Evolutionary conservation across 371 early-diverging fungal genomes (phyloP).

Genomic region (Nematocida parisii): DNA sequence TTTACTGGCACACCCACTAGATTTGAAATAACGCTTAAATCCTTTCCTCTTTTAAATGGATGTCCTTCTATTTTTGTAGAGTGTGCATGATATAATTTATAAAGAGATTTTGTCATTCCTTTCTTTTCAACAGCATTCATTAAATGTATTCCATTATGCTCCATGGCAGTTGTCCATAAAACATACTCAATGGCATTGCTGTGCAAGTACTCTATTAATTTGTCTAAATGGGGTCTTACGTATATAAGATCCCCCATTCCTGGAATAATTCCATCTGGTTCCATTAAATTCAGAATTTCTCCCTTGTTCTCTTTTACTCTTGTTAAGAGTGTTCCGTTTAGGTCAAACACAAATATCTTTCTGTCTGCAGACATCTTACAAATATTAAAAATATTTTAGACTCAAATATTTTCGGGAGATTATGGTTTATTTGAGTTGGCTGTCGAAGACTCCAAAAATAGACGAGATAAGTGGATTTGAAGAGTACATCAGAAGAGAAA

Average conservation of each 20-base stretch:
- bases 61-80: conserved; percentile 34
- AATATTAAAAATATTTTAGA: conserved; percentile 7
- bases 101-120: conserved; percentile 45
- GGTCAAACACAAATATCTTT: conserved; percentile 59
- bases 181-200: conserved; percentile 54
- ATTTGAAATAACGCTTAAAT: conserved; percentile 50
- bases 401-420: background rate
- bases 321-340: conserved; percentile 60
- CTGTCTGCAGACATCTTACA: background rate
- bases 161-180: conserved; percentile 66
- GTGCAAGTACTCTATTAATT: conserved; percentile 55
- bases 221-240: conserved; percentile 54
- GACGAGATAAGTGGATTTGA: conserved; percentile 35
- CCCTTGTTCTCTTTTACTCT: conserved; percentile 46
- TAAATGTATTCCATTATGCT: conserved; percentile 57
- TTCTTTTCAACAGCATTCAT: conserved; percentile 27
- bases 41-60: conserved; percentile 52
- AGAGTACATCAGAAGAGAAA: conserved; percentile 54
- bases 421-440: conserved; percentile 54
- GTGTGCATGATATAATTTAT: conserved; percentile 36
- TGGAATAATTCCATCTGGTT: conserved; percentile 9
- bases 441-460: conserved; percentile 30
- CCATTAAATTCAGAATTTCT: conserved; percentile 11
- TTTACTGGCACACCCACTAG: conserved; percentile 39
- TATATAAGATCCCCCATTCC: conserved; percentile 35